Conservation (phyloP, 352 stramenopile genomes). For the Globisporangium uncinulatum region DNA sequence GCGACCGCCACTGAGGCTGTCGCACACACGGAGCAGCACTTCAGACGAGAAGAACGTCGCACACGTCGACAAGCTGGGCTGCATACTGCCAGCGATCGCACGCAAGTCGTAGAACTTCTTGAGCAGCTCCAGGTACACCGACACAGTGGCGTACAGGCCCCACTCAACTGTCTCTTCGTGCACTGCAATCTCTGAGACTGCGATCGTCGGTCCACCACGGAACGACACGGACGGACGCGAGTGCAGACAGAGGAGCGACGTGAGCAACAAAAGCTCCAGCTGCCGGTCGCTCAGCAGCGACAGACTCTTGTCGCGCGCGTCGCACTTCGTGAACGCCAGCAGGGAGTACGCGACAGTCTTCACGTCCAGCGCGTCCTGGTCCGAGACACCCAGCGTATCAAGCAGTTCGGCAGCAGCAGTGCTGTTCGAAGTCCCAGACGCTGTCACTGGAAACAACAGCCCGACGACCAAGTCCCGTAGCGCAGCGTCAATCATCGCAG, state of each 20-base stretch:
- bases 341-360: slow-evolving; percentile 55
- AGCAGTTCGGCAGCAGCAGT: slow-evolving; percentile 9
- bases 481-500: slow-evolving; percentile 29
- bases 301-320: slow-evolving; percentile 20
- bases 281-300: slow-evolving; percentile 30
- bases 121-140: slow-evolving; percentile 44
- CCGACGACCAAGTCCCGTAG: slow-evolving; percentile 43
- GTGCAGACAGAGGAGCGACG: slow-evolving; percentile 36
- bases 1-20: slow-evolving; percentile 3
- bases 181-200: not conserved
- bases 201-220: not conserved
- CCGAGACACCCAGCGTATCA: slow-evolving; percentile 23
- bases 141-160: slow-evolving; percentile 37
- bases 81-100: slow-evolving; percentile 39
- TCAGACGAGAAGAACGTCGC: slow-evolving; percentile 57
- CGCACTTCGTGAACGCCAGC: slow-evolving; percentile 46
- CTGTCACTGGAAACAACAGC: slow-evolving; percentile 25
- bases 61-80: slow-evolving; percentile 23
- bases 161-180: slow-evolving; percentile 28
- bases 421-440: slow-evolving; percentile 17
- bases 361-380: slow-evolving; percentile 23
- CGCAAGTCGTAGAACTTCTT: slow-evolving; percentile 54
- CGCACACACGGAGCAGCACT: slow-evolving; percentile 52
- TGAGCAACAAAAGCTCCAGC: slow-evolving; percentile 53
- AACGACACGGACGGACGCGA: not conserved